Evolutionary conservation across 176 grass and related monocot species (phyloP).

Genomic region (Ensete ventricosum): DNA sequence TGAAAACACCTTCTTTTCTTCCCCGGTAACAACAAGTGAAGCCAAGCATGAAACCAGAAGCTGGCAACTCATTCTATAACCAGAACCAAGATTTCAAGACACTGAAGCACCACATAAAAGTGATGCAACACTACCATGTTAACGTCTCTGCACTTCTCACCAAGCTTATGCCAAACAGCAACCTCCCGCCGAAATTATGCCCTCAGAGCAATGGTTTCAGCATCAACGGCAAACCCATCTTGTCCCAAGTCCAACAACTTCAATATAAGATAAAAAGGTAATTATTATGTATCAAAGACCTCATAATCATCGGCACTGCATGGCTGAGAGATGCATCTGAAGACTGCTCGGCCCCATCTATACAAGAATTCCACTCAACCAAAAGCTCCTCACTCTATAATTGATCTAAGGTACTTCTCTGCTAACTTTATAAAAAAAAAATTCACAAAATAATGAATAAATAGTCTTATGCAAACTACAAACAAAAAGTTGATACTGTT

Average conservation of each 20-base stretch:
- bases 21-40: too few species aligned
- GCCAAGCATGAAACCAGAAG: too few species aligned
- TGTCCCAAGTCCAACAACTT: slow-evolving; percentile 67
- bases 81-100: not conserved
- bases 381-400: not conserved
- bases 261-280: slow-evolving; percentile 38
- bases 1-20: too few species aligned
- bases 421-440: not conserved
- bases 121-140: not conserved
- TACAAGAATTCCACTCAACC: not conserved
- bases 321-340: not conserved
- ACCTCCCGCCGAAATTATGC: slow-evolving; percentile 78
- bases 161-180: slow-evolving; percentile 68
- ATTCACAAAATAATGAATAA: not conserved
- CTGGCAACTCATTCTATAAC: too few species aligned
- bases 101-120: not conserved
- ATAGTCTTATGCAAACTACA: not conserved
- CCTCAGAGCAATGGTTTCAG: slow-evolving; percentile 31
- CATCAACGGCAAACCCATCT: slow-evolving; percentile 31
- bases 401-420: not conserved
- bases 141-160: slow-evolving; percentile 18
- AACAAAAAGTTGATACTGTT: not conserved
- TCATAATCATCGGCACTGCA: not conserved
- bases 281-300: not conserved
- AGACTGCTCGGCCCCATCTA: not conserved